Conservation (phyloP, 2,329 filamentous ascomycete genomes). For the Graphilbum fragrans region DNA sequence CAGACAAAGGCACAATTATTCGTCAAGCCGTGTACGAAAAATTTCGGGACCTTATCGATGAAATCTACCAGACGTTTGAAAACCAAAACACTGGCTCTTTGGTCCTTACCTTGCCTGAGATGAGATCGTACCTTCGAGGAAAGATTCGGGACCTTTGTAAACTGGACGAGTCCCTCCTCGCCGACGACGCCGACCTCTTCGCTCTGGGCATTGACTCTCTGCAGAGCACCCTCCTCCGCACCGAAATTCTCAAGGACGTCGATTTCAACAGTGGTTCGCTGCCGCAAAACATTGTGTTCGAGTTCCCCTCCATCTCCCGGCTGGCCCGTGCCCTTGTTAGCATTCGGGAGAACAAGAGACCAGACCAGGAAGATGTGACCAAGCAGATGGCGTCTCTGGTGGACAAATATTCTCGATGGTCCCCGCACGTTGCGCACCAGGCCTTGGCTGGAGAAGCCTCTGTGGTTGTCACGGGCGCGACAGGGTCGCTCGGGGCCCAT, state of each 20-base stretch:
- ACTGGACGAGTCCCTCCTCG: constrained; percentile 17
- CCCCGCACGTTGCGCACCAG: constrained; percentile 16
- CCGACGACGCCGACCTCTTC: constrained; percentile 43
- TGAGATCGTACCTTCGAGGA: too few species aligned
- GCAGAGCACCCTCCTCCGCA: constrained; percentile 43
- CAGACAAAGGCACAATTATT: constrained; percentile 42
- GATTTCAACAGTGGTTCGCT: constrained; percentile 33
- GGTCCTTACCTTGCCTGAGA: neutral
- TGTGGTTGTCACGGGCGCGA: constrained; percentile 43
- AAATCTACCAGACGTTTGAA: constrained; percentile 20
- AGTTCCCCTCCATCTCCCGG: constrained; percentile 34
- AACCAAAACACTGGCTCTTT: neutral
- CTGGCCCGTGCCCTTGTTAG: constrained; percentile 31
- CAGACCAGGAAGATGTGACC: constrained; percentile 24
- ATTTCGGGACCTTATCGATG: constrained; percentile 30
- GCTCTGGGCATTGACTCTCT: constrained; percentile 44
- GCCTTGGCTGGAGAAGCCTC: neutral
- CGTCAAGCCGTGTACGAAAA: constrained; percentile 32
- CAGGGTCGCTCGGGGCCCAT: constrained; percentile 52
- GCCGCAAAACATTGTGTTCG: constrained; percentile 46
- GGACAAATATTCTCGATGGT: constrained; percentile 27
- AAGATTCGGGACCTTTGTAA: constrained; percentile 5
- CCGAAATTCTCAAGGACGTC: constrained; percentile 35
- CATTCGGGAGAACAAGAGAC: constrained; percentile 21
- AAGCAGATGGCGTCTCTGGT: constrained; percentile 32